Evolutionary conservation across 1,284 basidiomycete genomes (phyloP).

Genomic region (Sphaerobolus stellatus): DNA sequence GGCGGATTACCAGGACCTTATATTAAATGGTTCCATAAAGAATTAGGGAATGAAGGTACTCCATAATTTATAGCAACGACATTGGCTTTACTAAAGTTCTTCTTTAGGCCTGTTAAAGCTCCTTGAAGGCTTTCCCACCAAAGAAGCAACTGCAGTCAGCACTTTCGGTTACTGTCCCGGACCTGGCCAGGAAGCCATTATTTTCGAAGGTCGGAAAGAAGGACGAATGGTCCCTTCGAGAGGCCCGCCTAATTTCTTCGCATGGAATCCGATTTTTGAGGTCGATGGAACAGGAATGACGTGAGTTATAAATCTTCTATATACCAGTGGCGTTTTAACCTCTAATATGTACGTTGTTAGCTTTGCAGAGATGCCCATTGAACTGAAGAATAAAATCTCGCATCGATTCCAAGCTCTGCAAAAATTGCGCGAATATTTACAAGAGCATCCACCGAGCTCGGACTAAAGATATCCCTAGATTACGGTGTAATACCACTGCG

Average conservation of each 20-base stretch:
- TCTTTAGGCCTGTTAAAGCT: conserved; percentile 77
- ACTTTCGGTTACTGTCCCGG: conserved; percentile 94
- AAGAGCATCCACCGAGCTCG: conserved; percentile 50
- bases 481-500: no score
- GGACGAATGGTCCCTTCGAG: conserved; percentile 86
- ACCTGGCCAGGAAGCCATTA: conserved; percentile 71
- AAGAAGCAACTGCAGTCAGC: conserved; percentile 85
- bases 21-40: conserved; percentile 89
- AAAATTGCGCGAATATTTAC: conserved; percentile 77
- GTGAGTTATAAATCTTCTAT: conserved; percentile 44
- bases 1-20: conserved; percentile 94
- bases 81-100: background rate
- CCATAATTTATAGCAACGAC: background rate
- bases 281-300: conserved; percentile 74
- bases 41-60: conserved; percentile 76
- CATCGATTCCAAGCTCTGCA: conserved; percentile 88
- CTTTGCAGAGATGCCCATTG: conserved; percentile 91
- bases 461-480: no score
- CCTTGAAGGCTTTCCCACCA: conserved; percentile 81
- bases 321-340: background rate
- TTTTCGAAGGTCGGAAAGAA: conserved; percentile 93
- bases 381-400: conserved; percentile 86
- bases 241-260: conserved; percentile 73
- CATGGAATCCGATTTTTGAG: conserved; percentile 93
- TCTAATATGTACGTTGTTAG: conserved; percentile 38